Evolutionary conservation across 2,329 filamentous ascomycete genomes (phyloP).

Genomic region (Ceratocystis smalleyi): DNA sequence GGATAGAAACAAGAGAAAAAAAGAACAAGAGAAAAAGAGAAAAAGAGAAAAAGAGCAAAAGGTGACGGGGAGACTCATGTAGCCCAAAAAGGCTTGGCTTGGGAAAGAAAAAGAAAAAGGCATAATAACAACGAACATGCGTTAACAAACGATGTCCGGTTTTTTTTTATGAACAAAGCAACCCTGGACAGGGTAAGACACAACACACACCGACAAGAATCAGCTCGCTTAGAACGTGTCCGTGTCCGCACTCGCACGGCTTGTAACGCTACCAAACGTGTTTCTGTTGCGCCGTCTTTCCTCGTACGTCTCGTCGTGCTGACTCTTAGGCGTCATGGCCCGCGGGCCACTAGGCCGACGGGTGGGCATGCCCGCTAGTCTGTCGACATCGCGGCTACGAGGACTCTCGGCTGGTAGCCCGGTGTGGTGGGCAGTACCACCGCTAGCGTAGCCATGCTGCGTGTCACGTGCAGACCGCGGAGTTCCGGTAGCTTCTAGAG

Average conservation of each 20-base stretch:
- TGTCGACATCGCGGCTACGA: slow-evolving; percentile 41
- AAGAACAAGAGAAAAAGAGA: neutral
- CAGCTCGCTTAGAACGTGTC: slow-evolving; percentile 34
- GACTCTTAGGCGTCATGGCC: slow-evolving; percentile 44
- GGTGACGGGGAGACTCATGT: neutral
- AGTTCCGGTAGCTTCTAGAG: slow-evolving; percentile 27
- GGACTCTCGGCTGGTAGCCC: slow-evolving; percentile 29
- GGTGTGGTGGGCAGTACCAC: too few species aligned
- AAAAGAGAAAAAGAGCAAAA: neutral
- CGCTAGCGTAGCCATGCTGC: slow-evolving; percentile 35
- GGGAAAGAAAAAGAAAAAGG: neutral
- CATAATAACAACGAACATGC: slow-evolving; percentile 4
- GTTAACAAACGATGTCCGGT: neutral
- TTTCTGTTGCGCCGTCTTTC: slow-evolving; percentile 43
- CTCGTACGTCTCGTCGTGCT: slow-evolving; percentile 29
- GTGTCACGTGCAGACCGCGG: slow-evolving; percentile 23
- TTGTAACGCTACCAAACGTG: slow-evolving; percentile 37
- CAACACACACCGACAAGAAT: neutral
- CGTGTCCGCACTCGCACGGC: slow-evolving; percentile 29
- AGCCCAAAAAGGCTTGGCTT: neutral
- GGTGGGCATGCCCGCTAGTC: slow-evolving; percentile 35
- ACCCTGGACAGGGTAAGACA: slow-evolving; percentile 4
- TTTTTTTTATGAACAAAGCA: slow-evolving; percentile 3
- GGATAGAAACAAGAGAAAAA: neutral
- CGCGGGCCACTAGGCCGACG: slow-evolving; percentile 42